Evolutionary conservation across 139 green algal species (phyloP).

Genomic region (Coelastrella sp.): DNA sequence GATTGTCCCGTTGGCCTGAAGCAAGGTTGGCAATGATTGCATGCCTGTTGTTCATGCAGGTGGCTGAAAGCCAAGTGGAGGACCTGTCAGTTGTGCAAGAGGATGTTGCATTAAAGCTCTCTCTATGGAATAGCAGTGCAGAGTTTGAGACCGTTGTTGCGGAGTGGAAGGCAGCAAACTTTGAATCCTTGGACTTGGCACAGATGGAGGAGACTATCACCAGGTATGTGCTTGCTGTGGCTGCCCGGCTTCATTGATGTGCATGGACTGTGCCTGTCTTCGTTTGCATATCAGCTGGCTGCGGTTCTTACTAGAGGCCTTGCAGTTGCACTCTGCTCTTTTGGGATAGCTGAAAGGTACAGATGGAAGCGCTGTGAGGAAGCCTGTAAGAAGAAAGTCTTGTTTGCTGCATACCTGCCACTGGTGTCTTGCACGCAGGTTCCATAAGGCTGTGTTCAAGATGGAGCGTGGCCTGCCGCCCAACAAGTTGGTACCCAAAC

Average conservation of each 20-base stretch:
- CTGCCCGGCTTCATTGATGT: not conserved
- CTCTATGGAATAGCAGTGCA: conserved; percentile 74
- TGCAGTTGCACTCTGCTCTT: too few relatives aligned
- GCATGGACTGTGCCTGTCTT: too few relatives aligned
- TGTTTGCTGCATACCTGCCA: not conserved
- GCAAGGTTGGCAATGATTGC: too few relatives aligned
- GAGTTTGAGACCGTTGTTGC: conserved; percentile 72
- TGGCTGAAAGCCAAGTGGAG: conserved; percentile 61
- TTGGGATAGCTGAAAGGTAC: too few relatives aligned
- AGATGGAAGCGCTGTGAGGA: too few relatives aligned
- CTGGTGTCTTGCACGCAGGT: conserved; percentile 30
- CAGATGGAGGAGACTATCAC: conserved; percentile 78
- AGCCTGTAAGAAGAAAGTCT: too few relatives aligned
- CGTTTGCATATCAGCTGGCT: too few relatives aligned
- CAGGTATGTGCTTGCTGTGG: conserved; percentile 35
- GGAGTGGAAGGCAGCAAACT: conserved; percentile 64
- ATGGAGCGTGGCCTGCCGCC: conserved; percentile 82
- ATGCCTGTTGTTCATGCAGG: conserved; percentile 15
- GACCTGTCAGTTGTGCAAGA: conserved; percentile 67
- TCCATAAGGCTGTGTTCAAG: conserved; percentile 70
- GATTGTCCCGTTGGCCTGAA: too few relatives aligned
- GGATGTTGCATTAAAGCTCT: conserved; percentile 83
- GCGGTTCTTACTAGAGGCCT: too few relatives aligned
- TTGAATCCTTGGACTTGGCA: conserved; percentile 73
- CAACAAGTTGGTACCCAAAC: conserved; percentile 79